phyloP scores from a whole-genome alignment of 805 yeast genomes.

The Candida berthetii region DNA sequence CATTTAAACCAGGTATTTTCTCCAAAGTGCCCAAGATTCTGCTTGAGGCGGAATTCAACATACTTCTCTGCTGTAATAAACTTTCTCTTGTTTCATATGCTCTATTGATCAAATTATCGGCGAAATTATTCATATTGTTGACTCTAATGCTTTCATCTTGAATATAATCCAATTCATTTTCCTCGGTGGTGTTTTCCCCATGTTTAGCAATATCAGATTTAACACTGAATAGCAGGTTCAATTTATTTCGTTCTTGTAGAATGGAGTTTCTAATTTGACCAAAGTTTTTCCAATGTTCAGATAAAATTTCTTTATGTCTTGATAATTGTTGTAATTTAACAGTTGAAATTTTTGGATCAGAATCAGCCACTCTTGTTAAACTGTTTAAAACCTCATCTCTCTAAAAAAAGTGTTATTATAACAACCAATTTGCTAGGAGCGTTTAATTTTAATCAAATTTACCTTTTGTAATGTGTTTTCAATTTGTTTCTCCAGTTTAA shows the following conservation, averaged over 20 bases:
- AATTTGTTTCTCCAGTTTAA: conserved; percentile 34
- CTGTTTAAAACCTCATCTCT: conserved; percentile 49
- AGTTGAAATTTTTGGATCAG: conserved; percentile 53
- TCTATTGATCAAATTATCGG: conserved; percentile 75
- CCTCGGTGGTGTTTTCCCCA: conserved; percentile 31
- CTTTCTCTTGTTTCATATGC: conserved; percentile 91
- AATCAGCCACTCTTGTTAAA: conserved; percentile 48
- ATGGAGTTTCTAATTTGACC: conserved; percentile 51
- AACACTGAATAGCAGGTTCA: conserved; percentile 69
- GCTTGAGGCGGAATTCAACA: conserved; percentile 57
- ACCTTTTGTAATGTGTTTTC: conserved; percentile 44
- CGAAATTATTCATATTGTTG: conserved; percentile 64
- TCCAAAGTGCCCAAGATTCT: conserved; percentile 55
- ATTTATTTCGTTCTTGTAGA: conserved; percentile 68
- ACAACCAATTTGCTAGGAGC: conserved; percentile 34
- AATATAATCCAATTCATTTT: conserved; percentile 63
- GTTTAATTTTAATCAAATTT: conserved; percentile 33
- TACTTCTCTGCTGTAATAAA: conserved; percentile 61
- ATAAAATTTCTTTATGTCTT: conserved; percentile 72
- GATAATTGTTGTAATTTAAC: conserved; percentile 76
- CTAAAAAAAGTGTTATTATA: conserved; percentile 11
- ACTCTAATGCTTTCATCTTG: conserved; percentile 71
- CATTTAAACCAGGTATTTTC: conserved; percentile 78
- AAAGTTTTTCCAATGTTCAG: conserved; percentile 63
- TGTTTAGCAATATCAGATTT: conserved; percentile 74